A percentile compares a stretch with the other conserved stretches of the same genome.
Conservation (phyloP, 257 asterid genomes). For the Nicotiana otophora region DNA sequence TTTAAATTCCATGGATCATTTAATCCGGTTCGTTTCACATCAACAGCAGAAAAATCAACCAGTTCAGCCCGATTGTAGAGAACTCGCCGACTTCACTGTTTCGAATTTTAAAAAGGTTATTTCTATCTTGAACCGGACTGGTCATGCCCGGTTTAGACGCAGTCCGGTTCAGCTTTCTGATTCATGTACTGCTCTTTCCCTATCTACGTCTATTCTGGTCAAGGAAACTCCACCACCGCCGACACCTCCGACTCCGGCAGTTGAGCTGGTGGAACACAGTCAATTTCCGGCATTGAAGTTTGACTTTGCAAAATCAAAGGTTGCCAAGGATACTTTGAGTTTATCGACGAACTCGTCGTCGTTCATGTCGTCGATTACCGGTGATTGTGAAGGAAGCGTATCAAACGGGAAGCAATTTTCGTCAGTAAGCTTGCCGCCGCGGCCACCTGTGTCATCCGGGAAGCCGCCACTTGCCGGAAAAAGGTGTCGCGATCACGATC, state of each 20-base stretch:
- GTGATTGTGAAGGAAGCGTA: constrained; percentile 62
- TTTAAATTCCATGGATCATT: constrained; percentile 66
- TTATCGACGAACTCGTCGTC: constrained; percentile 39
- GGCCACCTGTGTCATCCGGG: constrained; percentile 38
- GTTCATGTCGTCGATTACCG: constrained; percentile 60
- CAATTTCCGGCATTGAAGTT: constrained; percentile 35
- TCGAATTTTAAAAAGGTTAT: constrained; percentile 50
- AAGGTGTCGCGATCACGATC: constrained; percentile 65
- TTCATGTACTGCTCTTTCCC: constrained; percentile 10
- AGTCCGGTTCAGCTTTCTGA: constrained; percentile 39
- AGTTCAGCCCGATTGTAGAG: constrained; percentile 47
- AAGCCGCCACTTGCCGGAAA: constrained; percentile 64
- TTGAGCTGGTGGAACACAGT: background rate
- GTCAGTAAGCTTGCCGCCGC: constrained; percentile 31
- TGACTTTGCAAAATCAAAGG: constrained; percentile 40
- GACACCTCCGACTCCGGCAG: constrained; percentile 12
- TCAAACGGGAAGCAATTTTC: constrained; percentile 55
- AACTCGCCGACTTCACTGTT: constrained; percentile 62
- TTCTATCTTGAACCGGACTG: constrained; percentile 44
- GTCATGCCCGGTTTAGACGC: constrained; percentile 86
- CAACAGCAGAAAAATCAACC: constrained; percentile 17
- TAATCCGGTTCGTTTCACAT: constrained; percentile 52
- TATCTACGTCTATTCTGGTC: background rate
- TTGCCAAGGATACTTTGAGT: constrained; percentile 25
- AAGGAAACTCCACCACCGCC: constrained; percentile 18